A percentile compares a stretch with the other conserved stretches of the same genome.
Evolutionary conservation across 176 grass and related monocot species (phyloP).

Genomic region (Ensete ventricosum): DNA sequence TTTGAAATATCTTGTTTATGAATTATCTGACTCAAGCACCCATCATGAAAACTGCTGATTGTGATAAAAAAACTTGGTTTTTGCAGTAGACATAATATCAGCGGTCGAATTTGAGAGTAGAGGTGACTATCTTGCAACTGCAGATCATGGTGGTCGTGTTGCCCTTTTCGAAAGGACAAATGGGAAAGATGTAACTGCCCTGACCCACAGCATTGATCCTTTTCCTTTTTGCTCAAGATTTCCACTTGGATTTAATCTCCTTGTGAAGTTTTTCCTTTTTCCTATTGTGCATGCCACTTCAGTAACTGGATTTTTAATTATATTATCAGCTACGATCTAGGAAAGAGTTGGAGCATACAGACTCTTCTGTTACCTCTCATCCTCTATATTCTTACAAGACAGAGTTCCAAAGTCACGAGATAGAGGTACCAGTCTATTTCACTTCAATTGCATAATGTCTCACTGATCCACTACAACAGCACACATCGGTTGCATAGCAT

Average conservation of each 20-base stretch:
- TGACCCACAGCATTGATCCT: not conserved
- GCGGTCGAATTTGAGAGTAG: conserved; percentile 30
- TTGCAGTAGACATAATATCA: conserved; percentile 32
- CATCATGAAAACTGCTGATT: not conserved
- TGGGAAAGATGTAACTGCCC: conserved; percentile 9
- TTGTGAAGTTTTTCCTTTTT: not conserved
- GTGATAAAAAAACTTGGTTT: not conserved
- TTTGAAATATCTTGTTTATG: not conserved
- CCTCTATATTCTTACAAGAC: conserved; percentile 35
- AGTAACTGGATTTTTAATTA: not conserved
- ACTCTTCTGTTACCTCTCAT: conserved; percentile 10
- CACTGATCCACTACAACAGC: not conserved
- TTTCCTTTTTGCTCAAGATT: not conserved
- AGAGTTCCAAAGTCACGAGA: conserved; percentile 56
- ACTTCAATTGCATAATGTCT: not conserved
- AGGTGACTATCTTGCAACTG: conserved; percentile 34
- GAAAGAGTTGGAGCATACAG: conserved; percentile 27
- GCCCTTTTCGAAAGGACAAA: conserved; percentile 29
- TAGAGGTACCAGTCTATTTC: conserved; percentile 16
- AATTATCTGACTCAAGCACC: not conserved
- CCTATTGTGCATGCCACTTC: not conserved
- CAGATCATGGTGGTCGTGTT: conserved; percentile 41
- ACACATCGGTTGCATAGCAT: too few species aligned
- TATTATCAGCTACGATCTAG: not conserved
- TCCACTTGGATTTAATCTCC: not conserved